phyloP scores from a whole-genome alignment of 2,329 filamentous ascomycete genomes.

The Fusarium napiforme region DNA sequence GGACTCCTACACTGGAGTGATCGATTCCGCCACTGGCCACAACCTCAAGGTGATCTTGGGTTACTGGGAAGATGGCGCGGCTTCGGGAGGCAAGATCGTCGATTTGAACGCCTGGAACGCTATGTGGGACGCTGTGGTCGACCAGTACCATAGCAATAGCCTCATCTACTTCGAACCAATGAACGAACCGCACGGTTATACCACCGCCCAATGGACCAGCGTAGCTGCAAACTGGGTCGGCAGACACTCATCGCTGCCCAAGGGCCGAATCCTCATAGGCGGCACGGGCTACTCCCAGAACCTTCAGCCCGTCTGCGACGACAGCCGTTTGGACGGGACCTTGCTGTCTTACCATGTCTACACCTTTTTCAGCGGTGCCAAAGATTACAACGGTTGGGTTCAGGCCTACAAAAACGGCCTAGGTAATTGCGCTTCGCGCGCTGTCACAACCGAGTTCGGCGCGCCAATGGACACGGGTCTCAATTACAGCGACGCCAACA shows the following conservation, averaged over 20 bases:
- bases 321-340: neutral
- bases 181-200: neutral
- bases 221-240: neutral
- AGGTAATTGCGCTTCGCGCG: neutral
- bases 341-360: neutral
- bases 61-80: neutral
- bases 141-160: neutral
- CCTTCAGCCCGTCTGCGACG: neutral
- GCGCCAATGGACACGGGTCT: neutral
- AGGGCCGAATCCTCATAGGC: neutral
- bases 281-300: neutral
- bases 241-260: neutral
- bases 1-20: neutral
- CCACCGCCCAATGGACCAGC: neutral
- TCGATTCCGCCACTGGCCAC: neutral
- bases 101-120: neutral
- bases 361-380: neutral
- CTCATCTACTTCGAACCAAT: neutral
- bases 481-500: neutral
- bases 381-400: neutral
- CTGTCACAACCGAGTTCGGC: neutral
- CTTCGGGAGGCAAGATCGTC: neutral
- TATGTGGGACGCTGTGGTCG: neutral
- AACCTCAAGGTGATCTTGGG: neutral
- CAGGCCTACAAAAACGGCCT: neutral